Conservation (phyloP, 257 asterid genomes). For the Scutellaria minor region DNA sequence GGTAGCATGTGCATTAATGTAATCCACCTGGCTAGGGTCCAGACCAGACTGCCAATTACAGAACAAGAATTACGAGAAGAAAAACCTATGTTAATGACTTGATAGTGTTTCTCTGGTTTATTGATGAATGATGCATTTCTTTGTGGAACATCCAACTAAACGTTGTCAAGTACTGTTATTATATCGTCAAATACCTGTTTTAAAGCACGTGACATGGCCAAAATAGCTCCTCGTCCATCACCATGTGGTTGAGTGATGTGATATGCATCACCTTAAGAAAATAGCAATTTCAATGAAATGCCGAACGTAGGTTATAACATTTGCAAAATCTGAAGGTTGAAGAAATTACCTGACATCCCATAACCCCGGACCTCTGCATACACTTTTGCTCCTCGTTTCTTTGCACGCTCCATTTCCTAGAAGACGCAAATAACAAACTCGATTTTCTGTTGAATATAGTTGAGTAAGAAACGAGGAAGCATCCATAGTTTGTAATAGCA, state of each 20-base stretch:
- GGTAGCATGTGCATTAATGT: conserved; percentile 95
- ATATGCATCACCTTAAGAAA: conserved; percentile 81
- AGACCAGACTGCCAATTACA: conserved; percentile 78
- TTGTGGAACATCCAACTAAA: too few relatives aligned
- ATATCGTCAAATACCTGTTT: conserved; percentile 58
- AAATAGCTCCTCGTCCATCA: conserved; percentile 89
- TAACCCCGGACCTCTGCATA: conserved; percentile 95
- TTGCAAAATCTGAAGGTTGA: conserved; percentile 12
- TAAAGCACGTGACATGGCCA: conserved; percentile 92
- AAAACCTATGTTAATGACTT: not conserved
- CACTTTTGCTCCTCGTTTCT: conserved; percentile 80
- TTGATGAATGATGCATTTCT: too few relatives aligned
- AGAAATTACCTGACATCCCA: conserved; percentile 85
- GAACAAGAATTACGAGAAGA: not conserved
- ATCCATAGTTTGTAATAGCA: conserved; percentile 29
- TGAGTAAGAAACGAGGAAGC: conserved; percentile 12
- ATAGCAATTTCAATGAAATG: conserved; percentile 18
- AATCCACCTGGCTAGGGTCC: conserved; percentile 79
- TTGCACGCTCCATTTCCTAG: conserved; percentile 94
- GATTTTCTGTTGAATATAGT: not conserved
- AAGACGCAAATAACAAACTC: conserved; percentile 27
- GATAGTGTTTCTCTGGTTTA: too few relatives aligned
- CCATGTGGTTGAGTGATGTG: conserved; percentile 94
- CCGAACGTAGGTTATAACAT: conserved; percentile 9
- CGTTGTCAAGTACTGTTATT: not conserved